Percentiles rank a stretch among this genome's conserved stretches.
Conservation (phyloP, 768 basidiomycete species). For the Butyriboletus loyo region DNA sequence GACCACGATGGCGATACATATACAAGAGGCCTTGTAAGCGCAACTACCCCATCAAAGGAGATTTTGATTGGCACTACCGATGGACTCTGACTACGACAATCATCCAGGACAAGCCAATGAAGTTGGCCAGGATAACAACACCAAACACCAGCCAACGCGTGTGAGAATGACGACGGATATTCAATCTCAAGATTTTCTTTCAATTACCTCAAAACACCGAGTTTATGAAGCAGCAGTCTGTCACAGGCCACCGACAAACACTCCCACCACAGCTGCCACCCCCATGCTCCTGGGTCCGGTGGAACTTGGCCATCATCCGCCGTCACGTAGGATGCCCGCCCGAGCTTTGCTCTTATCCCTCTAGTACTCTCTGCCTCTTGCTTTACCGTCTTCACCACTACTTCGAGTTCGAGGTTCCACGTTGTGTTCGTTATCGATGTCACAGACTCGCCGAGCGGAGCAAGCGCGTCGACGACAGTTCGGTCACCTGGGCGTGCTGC, state of each 20-base stretch:
- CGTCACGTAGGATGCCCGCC: slow-evolving; percentile 49
- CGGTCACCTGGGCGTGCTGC: slow-evolving; percentile 53
- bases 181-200: background rate
- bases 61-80: too few relatives aligned
- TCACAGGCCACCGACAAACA: slow-evolving; percentile 31
- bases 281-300: slow-evolving; percentile 59
- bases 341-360: slow-evolving; percentile 45
- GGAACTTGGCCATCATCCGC: slow-evolving; percentile 29
- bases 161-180: background rate
- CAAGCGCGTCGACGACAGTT: slow-evolving; percentile 55
- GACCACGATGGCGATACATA: too few relatives aligned
- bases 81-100: too few relatives aligned
- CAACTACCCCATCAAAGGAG: too few relatives aligned
- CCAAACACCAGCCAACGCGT: too few relatives aligned
- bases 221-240: background rate
- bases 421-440: background rate
- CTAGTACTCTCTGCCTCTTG: slow-evolving; percentile 47
- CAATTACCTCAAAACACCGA: background rate
- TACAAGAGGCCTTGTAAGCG: too few relatives aligned
- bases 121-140: background rate
- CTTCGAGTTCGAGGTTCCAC: background rate
- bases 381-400: slow-evolving; percentile 33
- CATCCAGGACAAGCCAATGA: too few relatives aligned
- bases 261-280: slow-evolving; percentile 41
- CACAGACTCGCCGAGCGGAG: slow-evolving; percentile 39